These are phyloP conservation scores for Diphasiastrum complanatum DNA, from an alignment of 83 land plant genomes.

Conservation along the genomic window DNA sequence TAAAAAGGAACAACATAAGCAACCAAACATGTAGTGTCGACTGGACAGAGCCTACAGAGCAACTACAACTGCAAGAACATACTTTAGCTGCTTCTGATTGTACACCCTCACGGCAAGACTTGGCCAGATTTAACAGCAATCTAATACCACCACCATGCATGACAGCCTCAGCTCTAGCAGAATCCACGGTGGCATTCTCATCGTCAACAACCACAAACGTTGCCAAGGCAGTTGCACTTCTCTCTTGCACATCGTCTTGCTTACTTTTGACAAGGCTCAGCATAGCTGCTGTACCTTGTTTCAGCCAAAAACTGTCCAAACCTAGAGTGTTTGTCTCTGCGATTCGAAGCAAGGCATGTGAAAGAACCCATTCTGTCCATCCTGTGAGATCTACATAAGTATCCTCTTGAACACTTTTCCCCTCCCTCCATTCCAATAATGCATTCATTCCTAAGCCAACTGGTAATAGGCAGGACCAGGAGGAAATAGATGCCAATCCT, in stretches of 20 bases:
- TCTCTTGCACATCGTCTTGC: conserved; percentile 96
- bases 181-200: conserved; percentile 81
- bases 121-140: conserved; percentile 69
- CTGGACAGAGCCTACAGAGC: too few relatives aligned
- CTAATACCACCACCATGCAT: conserved; percentile 84
- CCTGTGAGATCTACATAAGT: conserved; percentile 30
- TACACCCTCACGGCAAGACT: conserved; percentile 80
- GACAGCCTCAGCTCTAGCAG: conserved; percentile 84
- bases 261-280: conserved; percentile 67
- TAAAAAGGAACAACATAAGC: too few relatives aligned
- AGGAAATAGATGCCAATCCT: conserved; percentile 40
- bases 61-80: too few relatives aligned
- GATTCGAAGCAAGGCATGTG: conserved; percentile 69
- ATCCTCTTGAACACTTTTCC: neutral
- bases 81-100: conserved; percentile 99
- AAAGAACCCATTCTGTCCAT: conserved; percentile 92
- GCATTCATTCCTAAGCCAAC: too few relatives aligned
- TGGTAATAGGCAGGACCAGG: neutral
- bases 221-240: conserved; percentile 89
- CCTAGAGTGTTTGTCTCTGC: conserved; percentile 77
- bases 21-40: too few relatives aligned
- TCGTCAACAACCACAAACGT: conserved; percentile 97
- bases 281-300: conserved; percentile 72
- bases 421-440: too few relatives aligned
- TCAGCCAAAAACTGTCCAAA: conserved; percentile 77